Evolutionary conservation across 2,329 filamentous ascomycete species (phyloP).

Genomic region (Sporothrix curviconia): DNA sequence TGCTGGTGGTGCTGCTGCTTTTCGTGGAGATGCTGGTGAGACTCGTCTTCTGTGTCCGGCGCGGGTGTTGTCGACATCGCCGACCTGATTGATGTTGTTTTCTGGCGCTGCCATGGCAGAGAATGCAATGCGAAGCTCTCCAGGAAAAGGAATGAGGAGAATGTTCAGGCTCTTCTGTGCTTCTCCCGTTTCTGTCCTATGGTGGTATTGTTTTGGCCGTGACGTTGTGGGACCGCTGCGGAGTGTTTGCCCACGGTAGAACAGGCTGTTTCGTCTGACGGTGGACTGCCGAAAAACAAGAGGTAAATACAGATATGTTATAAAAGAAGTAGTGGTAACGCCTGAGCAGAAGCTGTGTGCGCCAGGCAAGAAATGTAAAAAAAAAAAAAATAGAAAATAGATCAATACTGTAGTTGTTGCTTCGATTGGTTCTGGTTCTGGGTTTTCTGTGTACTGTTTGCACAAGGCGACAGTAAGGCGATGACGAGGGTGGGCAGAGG

Average conservation of each 20-base stretch:
- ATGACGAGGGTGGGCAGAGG: neutral
- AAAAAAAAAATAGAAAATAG: neutral
- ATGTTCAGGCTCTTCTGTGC: neutral
- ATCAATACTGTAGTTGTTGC: neutral
- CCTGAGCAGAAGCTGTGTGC: too few species aligned
- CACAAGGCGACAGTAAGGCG: too few species aligned
- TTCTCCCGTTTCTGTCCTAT: neutral
- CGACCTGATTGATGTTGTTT: neutral
- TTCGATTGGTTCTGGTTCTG: too few species aligned
- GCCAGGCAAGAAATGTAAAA: neutral
- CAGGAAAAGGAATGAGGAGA: too few species aligned
- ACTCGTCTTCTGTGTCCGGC: neutral
- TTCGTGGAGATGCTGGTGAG: too few species aligned
- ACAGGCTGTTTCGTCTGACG: neutral
- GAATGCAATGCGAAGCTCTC: neutral
- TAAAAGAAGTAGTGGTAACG: too few species aligned
- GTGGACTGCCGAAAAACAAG: neutral
- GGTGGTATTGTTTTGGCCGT: neutral
- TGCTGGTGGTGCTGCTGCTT: too few species aligned
- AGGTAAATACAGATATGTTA: too few species aligned
- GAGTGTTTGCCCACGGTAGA: neutral
- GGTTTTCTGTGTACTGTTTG: too few species aligned
- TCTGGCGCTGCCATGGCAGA: neutral
- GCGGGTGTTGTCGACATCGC: neutral
- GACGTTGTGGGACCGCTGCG: neutral